Evolutionary conservation across 2,329 filamentous ascomycete genomes (phyloP).

Genomic region (Cladosporium velox): DNA sequence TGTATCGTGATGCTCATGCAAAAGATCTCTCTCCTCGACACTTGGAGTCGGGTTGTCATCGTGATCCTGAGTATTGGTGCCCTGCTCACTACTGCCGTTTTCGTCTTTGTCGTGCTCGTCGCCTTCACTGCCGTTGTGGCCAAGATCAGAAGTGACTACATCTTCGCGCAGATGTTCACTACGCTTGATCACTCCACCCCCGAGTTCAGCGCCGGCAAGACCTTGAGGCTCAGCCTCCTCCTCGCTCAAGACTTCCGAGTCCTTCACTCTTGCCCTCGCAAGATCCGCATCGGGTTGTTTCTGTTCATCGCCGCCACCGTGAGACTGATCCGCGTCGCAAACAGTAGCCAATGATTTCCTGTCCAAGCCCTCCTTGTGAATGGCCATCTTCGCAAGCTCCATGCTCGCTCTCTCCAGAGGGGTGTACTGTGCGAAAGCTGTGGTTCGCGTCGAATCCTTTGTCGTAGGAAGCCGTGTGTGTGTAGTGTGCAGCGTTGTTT

Average conservation of each 20-base stretch:
- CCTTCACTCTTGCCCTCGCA: not conserved
- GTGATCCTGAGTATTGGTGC: not conserved
- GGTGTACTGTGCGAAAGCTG: not conserved
- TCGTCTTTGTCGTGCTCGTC: not conserved
- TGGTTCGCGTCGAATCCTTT: not conserved
- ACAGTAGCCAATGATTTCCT: not conserved
- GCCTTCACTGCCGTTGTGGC: not conserved
- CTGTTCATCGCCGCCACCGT: no score
- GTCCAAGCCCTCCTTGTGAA: not conserved
- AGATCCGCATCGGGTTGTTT: not conserved
- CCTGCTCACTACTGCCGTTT: not conserved
- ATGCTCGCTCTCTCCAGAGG: not conserved
- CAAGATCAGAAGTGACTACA: not conserved
- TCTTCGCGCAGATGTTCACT: not conserved
- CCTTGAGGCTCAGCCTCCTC: no score
- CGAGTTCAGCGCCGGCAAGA: not conserved
- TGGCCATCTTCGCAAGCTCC: not conserved
- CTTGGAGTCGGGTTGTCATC: not conserved
- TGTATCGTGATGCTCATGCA: not conserved
- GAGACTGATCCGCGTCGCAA: not conserved
- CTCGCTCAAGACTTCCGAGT: not conserved
- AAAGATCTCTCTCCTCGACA: not conserved
- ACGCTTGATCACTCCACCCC: not conserved
- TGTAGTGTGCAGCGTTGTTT: not conserved
- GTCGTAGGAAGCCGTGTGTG: not conserved